These are phyloP conservation scores for Aeschynomene evenia DNA, from an alignment of 306 rosid genomes.

Conservation along the genomic window DNA sequence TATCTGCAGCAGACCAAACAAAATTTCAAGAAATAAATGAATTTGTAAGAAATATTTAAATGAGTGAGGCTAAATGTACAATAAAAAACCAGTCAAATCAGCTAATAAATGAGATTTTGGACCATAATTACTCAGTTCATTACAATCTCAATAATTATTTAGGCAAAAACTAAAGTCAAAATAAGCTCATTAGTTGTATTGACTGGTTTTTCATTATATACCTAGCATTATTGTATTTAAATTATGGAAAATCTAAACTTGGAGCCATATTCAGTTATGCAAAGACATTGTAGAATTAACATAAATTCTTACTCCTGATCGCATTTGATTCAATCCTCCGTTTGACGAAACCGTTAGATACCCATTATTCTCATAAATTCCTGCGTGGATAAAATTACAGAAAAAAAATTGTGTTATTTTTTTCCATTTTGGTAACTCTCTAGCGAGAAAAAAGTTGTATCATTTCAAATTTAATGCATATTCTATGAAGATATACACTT, in stretches of 20 bases:
- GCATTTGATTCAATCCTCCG: constrained; percentile 82
- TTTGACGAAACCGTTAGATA: constrained; percentile 73
- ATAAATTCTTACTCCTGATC: constrained; percentile 58
- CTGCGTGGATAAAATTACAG: constrained; percentile 23
- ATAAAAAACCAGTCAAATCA: too few relatives aligned
- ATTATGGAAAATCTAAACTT: neutral
- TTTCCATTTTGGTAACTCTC: neutral
- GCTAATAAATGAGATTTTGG: too few relatives aligned
- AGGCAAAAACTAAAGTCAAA: too few relatives aligned
- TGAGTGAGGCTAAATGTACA: neutral
- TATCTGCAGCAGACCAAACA: constrained; percentile 39
- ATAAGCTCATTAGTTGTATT: too few relatives aligned
- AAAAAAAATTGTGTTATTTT: neutral
- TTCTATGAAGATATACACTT: too few relatives aligned
- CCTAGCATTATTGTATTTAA: too few relatives aligned
- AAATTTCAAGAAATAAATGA: neutral
- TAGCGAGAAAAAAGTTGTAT: too few relatives aligned
- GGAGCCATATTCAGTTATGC: neutral
- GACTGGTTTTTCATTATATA: too few relatives aligned
- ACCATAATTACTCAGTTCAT: too few relatives aligned
- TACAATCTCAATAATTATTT: too few relatives aligned
- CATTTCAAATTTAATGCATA: too few relatives aligned
- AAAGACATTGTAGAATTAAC: neutral
- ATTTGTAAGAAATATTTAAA: neutral
- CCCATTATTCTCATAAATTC: constrained; percentile 59